Percentiles rank a stretch among this genome's conserved stretches.
Evolutionary conservation across 176 grass and related monocot species (phyloP).

Genomic region (Aegilops bicornis): DNA sequence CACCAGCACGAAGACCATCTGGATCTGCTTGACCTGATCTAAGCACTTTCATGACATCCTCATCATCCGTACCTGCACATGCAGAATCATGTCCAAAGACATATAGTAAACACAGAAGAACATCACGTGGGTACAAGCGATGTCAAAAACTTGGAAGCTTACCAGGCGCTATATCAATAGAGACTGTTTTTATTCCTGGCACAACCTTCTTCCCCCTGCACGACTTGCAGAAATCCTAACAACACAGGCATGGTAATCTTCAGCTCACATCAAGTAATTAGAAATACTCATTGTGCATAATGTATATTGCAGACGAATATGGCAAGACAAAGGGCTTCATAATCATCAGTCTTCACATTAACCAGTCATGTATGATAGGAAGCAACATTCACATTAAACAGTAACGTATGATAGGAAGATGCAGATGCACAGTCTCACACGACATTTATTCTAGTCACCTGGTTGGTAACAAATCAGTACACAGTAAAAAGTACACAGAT

Average conservation of each 20-base stretch:
- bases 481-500: neutral
- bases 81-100: neutral
- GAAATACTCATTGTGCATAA: constrained; percentile 2
- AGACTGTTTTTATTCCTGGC: constrained; percentile 54
- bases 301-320: neutral
- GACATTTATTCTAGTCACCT: neutral
- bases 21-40: constrained; percentile 87
- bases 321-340: neutral
- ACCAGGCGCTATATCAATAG: constrained; percentile 79
- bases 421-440: neutral
- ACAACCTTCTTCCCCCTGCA: constrained; percentile 86
- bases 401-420: neutral
- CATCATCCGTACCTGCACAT: constrained; percentile 66
- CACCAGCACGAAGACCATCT: constrained; percentile 67
- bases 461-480: neutral
- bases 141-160: neutral
- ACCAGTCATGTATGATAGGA: neutral
- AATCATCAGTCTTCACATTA: neutral
- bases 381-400: neutral
- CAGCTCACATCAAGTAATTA: neutral
- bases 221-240: constrained; percentile 83
- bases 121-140: constrained; percentile 6
- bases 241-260: constrained; percentile 28
- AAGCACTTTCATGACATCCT: constrained; percentile 72
- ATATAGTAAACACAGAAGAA: constrained; percentile 2